These are phyloP conservation scores for Erigeron philadelphicus DNA, from an alignment of 140 eudicot species.

Conservation along the genomic window DNA sequence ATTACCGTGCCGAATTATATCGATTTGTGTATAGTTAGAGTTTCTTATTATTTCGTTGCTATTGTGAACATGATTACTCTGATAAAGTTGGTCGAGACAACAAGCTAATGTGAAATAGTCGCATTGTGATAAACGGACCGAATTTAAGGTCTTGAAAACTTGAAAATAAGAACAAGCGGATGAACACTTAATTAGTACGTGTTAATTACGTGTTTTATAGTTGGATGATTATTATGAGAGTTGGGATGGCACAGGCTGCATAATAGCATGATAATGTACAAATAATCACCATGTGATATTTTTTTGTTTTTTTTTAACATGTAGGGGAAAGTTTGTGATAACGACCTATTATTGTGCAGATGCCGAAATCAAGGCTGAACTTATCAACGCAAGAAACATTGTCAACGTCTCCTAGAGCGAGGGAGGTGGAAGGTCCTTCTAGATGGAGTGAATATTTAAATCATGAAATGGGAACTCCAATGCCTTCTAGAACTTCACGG, in stretches of 20 bases:
- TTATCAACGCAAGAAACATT: slow-evolving; percentile 53
- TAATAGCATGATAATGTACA: no score
- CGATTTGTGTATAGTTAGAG: neutral
- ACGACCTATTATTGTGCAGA: slow-evolving; percentile 28
- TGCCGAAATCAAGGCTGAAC: slow-evolving; percentile 54
- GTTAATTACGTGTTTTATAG: no score
- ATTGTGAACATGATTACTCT: no score
- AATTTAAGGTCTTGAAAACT: no score
- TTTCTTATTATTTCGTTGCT: neutral
- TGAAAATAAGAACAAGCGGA: no score
- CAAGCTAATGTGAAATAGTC: neutral
- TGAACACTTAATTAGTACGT: no score
- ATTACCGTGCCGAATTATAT: neutral
- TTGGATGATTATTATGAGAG: no score
- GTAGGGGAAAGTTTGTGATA: slow-evolving; percentile 10
- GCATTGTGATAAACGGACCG: no score
- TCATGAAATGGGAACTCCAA: slow-evolving; percentile 53
- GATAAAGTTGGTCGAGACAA: neutral
- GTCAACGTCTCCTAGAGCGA: slow-evolving; percentile 59
- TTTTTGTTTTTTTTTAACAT: neutral
- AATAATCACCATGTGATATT: neutral
- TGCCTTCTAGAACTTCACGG: slow-evolving; percentile 44
- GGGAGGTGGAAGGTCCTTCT: slow-evolving; percentile 76
- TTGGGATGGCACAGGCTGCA: no score
- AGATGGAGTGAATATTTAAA: slow-evolving; percentile 83